phyloP scores from a whole-genome alignment of 2,329 filamentous ascomycete genomes.

The Didymella exigua region DNA sequence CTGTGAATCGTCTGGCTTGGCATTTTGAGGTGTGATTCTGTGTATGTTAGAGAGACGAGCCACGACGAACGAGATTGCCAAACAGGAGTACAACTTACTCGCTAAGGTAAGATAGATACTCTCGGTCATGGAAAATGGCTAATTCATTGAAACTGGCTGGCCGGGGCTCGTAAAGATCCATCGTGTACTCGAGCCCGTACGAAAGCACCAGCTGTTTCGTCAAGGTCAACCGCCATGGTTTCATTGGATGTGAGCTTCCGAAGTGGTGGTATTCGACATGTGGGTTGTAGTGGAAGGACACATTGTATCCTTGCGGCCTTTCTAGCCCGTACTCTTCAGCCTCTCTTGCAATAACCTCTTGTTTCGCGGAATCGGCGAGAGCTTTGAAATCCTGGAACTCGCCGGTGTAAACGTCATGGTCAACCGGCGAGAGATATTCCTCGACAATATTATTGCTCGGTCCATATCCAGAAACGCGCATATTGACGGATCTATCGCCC shows the following conservation, averaged over 20 bases:
- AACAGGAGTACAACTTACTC: constrained; percentile 29
- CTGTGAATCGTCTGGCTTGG: constrained; percentile 49
- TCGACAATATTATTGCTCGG: constrained; percentile 44
- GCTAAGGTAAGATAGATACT: constrained; percentile 88
- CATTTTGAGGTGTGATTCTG: constrained; percentile 55
- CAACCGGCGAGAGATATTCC: constrained; percentile 40
- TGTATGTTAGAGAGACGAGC: constrained; percentile 7
- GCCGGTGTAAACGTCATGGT: constrained; percentile 29
- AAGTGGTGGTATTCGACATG: constrained; percentile 97
- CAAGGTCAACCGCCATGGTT: constrained; percentile 94
- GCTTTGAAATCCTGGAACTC: constrained; percentile 42
- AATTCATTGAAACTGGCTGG: constrained; percentile 88
- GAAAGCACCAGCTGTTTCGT: constrained; percentile 94
- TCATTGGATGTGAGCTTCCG: constrained; percentile 97
- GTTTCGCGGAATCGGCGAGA: constrained; percentile 47
- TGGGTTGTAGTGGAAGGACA: constrained; percentile 95
- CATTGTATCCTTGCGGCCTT: constrained; percentile 81
- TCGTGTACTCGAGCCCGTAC: constrained; percentile 94
- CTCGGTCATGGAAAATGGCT: constrained; percentile 80
- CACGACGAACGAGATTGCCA: not conserved
- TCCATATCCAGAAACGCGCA: constrained; percentile 29
- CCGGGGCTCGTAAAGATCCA: constrained; percentile 90
- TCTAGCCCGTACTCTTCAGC: constrained; percentile 71
- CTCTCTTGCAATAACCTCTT: constrained; percentile 59
- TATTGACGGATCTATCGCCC: constrained; percentile 6